Conservation (phyloP, 768 basidiomycete species). For the Brasilioporus rufonigricans region DNA sequence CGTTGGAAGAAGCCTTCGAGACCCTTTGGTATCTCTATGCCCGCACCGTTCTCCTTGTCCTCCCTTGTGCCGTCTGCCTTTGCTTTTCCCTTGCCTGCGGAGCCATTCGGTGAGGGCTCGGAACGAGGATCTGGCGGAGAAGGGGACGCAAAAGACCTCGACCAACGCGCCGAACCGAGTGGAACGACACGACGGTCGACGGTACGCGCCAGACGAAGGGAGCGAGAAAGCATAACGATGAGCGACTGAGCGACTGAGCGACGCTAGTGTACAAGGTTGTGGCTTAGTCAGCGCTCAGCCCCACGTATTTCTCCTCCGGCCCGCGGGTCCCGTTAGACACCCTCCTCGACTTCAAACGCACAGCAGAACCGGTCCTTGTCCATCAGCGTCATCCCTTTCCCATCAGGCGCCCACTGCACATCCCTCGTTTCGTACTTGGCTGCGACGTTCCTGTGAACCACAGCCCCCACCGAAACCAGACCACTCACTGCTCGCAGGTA, state of each 20-base stretch:
- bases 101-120: slow-evolving; percentile 24
- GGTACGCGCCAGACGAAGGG: slow-evolving; percentile 51
- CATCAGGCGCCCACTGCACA: slow-evolving; percentile 81
- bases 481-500: slow-evolving; percentile 72
- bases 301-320: background rate
- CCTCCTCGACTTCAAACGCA: slow-evolving; percentile 72
- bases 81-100: slow-evolving; percentile 32
- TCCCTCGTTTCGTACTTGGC: slow-evolving; percentile 72
- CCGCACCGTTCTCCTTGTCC: slow-evolving; percentile 30
- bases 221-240: slow-evolving; percentile 57
- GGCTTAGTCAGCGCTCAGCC: slow-evolving; percentile 20
- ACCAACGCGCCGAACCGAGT: slow-evolving; percentile 28
- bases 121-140: slow-evolving; percentile 31
- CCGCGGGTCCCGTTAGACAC: background rate
- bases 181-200: slow-evolving; percentile 41
- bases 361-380: slow-evolving; percentile 84
- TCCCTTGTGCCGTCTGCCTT: slow-evolving; percentile 32
- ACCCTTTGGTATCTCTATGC: slow-evolving; percentile 54
- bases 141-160: slow-evolving; percentile 51
- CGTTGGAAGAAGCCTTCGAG: slow-evolving; percentile 81
- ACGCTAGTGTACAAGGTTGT: background rate
- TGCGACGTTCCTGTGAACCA: slow-evolving; percentile 24
- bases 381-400: slow-evolving; percentile 72
- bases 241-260: background rate
- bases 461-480: background rate